phyloP scores from a whole-genome alignment of 176 grass and related monocot species.

The Eleusine coracana region DNA sequence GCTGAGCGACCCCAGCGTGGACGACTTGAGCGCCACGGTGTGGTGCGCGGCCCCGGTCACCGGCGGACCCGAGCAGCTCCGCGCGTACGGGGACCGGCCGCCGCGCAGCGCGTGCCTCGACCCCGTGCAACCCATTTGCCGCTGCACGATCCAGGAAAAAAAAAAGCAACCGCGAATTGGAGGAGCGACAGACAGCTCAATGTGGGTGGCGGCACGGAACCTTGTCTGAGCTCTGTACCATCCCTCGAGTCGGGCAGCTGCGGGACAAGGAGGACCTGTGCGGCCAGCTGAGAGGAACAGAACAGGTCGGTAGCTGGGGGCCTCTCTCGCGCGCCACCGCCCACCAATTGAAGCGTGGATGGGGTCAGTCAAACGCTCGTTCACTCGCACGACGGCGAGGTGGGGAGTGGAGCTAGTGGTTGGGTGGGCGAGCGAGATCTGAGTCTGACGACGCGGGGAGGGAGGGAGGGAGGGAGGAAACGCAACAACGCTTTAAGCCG shows the following conservation, averaged over 20 bases:
- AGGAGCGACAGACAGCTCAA: constrained; percentile 2
- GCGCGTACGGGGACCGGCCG: constrained; percentile 45
- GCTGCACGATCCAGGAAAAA: constrained; percentile 2
- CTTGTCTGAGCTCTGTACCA: constrained; percentile 10
- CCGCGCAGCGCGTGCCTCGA: constrained; percentile 69
- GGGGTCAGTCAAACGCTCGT: constrained; percentile 20
- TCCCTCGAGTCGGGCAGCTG: constrained; percentile 5
- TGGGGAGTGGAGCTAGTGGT: background rate
- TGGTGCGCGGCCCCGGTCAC: constrained; percentile 37
- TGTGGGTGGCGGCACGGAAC: constrained; percentile 6
- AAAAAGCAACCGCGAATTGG: background rate
- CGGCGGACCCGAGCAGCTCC: constrained; percentile 53
- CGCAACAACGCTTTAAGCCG: constrained; percentile 36
- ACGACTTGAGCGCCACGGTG: constrained; percentile 75
- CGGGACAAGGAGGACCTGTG: background rate
- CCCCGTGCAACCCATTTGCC: constrained; percentile 77
- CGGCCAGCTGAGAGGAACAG: background rate
- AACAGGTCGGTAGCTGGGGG: background rate
- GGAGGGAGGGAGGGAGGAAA: background rate
- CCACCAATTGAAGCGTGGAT: background rate
- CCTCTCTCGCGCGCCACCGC: background rate
- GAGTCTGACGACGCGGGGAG: background rate
- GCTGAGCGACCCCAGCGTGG: constrained; percentile 75
- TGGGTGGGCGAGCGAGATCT: constrained; percentile 36
- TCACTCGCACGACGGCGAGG: constrained; percentile 20